Evolutionary conservation across 768 basidiomycete genomes (phyloP), one percentile per base, ranked within the genome.

Genomic region (Tricholoma saponaceum): DNA sequence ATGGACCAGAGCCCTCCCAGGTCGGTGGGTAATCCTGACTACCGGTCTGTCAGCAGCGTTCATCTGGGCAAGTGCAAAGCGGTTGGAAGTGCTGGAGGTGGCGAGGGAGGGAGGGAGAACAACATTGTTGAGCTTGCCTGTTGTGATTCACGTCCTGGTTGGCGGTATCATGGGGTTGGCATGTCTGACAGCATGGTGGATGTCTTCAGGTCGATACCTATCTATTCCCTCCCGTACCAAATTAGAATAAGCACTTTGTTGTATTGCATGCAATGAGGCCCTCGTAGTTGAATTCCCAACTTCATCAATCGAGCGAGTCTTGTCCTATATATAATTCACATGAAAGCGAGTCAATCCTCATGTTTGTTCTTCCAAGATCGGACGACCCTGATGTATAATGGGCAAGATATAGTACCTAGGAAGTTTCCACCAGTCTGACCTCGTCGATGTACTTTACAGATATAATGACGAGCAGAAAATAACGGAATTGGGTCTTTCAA

Each of bases 401-500:
- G 35, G 18, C 8, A 22, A 43, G 22, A 43, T n/a, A n/a, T n/a
- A n/a, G 20, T 43, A 22, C 16, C 9, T 18, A 20, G 18, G 18
- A 41, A 37, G 1, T 37, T 16, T 13, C 2, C 33, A 2, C 6
- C 10, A 23, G 25, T 28, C 5, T 28, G 10, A 14, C 22, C 18
- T 41, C 25, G 5, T 46, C 20, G 1, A 23, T 16, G 26, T 51
- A 37, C 33, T 59, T 65, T 74, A 92, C 32, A 94, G 77, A 72
- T 93, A 93, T 73, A 94, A 66, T 2, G 89, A 92, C 23, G 90
- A 90, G 64, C 90, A 90, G 74, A 94, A 94, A 41, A 94, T 93
- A 59, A 98, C 94, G 0, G 92, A 95, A 69, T 95, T 95, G 0
- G 90, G 95, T 43, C 94, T 81, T 71, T 94, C 94, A 22, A 98